These are phyloP conservation scores for Solanum aculeatissimum DNA, from an alignment of 305 asterid species.

Conservation along the genomic window DNA sequence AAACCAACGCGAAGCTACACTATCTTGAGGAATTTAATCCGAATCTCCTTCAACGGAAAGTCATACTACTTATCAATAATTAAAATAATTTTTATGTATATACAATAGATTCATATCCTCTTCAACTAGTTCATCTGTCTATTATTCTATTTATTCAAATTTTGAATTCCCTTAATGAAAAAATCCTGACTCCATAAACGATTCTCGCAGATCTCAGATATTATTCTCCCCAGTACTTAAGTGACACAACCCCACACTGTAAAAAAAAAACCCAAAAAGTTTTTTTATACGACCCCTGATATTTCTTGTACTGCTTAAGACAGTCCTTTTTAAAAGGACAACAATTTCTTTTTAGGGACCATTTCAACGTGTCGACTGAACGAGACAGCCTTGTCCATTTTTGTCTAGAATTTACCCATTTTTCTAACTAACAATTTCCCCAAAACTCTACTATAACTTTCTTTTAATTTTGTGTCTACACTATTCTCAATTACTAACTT, in stretches of 20 bases:
- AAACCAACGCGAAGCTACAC: too few relatives aligned
- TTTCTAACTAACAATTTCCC: neutral
- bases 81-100: too few relatives aligned
- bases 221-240: too few relatives aligned
- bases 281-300: neutral
- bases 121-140: too few relatives aligned
- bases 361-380: neutral
- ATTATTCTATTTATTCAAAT: too few relatives aligned
- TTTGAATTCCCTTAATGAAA: too few relatives aligned
- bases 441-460: neutral
- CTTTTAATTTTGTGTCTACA: neutral
- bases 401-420: neutral
- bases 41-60: too few relatives aligned
- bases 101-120: too few relatives aligned
- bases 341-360: neutral
- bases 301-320: neutral
- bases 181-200: too few relatives aligned
- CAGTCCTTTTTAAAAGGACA: neutral
- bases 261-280: neutral
- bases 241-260: neutral
- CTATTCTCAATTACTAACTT: neutral
- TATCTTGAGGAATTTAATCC: too few relatives aligned
- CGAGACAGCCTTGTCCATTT: neutral
- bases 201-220: too few relatives aligned
- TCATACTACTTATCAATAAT: too few relatives aligned